Evolutionary conservation across 768 basidiomycete species (phyloP).

Genomic region (Suillus plorans): DNA sequence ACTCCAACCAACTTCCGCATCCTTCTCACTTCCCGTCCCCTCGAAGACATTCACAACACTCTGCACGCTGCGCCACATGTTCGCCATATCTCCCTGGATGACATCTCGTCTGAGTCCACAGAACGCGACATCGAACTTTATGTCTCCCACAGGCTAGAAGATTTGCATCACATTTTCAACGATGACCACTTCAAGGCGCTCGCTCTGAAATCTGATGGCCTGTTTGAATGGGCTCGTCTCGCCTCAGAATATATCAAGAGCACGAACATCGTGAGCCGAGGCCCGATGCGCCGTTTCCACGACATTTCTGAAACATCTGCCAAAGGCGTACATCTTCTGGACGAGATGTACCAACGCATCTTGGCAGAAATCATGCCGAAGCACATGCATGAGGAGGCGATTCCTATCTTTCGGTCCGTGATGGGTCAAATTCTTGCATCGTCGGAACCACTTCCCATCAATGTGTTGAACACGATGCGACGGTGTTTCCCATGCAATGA

Average conservation of each 20-base stretch:
- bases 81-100: neutral
- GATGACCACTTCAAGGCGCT: neutral
- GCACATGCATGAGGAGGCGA: neutral
- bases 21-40: slow-evolving; percentile 16
- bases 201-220: slow-evolving; percentile 5
- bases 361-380: slow-evolving; percentile 3
- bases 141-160: neutral
- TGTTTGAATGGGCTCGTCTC: slow-evolving; percentile 13
- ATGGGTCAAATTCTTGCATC: slow-evolving; percentile 3
- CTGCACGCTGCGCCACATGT: slow-evolving; percentile 9
- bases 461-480: neutral
- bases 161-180: neutral
- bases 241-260: slow-evolving; percentile 6
- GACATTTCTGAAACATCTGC: too few species aligned
- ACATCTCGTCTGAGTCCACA: neutral
- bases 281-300: neutral
- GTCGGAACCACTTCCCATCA: slow-evolving; percentile 6
- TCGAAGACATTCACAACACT: slow-evolving; percentile 3
- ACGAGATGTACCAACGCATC: slow-evolving; percentile 3
- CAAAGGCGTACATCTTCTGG: neutral
- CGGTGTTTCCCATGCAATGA: too few species aligned
- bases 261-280: neutral
- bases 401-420: too few species aligned
- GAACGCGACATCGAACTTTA: slow-evolving; percentile 8
- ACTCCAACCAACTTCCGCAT: slow-evolving; percentile 14